phyloP scores from a whole-genome alignment of 208 protist genomes.

The Novymonas esmeraldas region DNA sequence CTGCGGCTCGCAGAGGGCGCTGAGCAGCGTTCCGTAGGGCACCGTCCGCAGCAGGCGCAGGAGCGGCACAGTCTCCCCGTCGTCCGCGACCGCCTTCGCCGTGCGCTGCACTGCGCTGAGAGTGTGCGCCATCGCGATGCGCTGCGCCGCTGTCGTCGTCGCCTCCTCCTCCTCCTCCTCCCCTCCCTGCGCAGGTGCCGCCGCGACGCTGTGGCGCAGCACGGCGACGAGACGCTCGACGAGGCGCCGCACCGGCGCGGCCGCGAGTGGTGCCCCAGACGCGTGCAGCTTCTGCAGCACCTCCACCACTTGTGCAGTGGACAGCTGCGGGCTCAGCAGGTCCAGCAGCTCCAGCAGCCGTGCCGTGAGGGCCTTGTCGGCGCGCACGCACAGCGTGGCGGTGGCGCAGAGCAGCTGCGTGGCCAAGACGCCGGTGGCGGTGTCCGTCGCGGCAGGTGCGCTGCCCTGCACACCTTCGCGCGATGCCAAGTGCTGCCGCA shows the following conservation, averaged over 20 bases:
- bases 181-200: too few species aligned
- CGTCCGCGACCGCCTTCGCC: slow-evolving; percentile 18
- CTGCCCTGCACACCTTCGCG: too few species aligned
- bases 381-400: slow-evolving; percentile 49
- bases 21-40: slow-evolving; percentile 22
- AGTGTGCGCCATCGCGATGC: slow-evolving; percentile 19
- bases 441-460: slow-evolving; percentile 5
- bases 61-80: slow-evolving; percentile 16
- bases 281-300: slow-evolving; percentile 37
- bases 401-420: slow-evolving; percentile 50
- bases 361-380: slow-evolving; percentile 42
- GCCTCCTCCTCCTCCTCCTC: too few species aligned
- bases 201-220: slow-evolving; percentile 1
- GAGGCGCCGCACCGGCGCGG: slow-evolving; percentile 21
- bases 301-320: slow-evolving; percentile 28
- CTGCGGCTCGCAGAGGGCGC: slow-evolving; percentile 1
- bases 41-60: slow-evolving; percentile 19
- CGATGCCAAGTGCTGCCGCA: slow-evolving; percentile 9
- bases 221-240: slow-evolving; percentile 29
- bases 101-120: slow-evolving; percentile 23
- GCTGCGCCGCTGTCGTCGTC: slow-evolving; percentile 8
- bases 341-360: slow-evolving; percentile 47
- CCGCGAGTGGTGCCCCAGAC: slow-evolving; percentile 25
- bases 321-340: slow-evolving; percentile 30
- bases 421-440: slow-evolving; percentile 26